Conservation (phyloP, 805 yeast genomes). For the Schizosaccharomyces cryophilus region DNA sequence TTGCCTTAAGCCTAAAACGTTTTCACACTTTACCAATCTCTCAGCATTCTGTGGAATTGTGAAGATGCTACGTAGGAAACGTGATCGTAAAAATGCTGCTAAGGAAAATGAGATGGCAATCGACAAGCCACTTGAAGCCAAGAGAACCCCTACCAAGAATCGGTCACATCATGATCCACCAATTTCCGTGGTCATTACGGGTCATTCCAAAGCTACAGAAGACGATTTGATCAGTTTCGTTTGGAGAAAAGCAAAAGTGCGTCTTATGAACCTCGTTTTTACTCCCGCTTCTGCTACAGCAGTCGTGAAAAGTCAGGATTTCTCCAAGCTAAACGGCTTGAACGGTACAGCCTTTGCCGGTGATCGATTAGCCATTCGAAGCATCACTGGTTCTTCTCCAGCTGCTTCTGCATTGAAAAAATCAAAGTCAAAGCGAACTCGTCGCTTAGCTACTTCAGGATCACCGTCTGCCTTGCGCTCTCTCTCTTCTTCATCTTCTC, state of each 20-base stretch:
- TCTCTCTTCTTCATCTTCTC: not conserved
- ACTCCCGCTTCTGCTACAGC: not conserved
- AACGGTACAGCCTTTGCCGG: not conserved
- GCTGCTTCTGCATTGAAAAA: not conserved
- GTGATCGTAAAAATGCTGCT: not conserved
- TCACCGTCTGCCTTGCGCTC: not conserved
- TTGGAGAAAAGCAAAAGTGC: slow-evolving; percentile 1
- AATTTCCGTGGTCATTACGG: not conserved
- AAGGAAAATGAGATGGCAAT: not conserved
- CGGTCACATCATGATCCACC: not conserved
- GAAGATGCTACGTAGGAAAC: not conserved
- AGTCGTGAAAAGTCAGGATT: not conserved
- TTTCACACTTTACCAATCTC: not conserved
- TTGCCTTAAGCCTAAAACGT: no score
- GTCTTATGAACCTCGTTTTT: not conserved
- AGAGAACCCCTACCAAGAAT: not conserved
- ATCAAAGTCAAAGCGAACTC: not conserved
- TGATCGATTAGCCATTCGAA: not conserved
- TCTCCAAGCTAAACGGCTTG: not conserved
- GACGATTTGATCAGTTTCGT: not conserved
- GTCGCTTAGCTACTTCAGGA: not conserved
- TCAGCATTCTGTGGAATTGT: not conserved
- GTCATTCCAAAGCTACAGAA: not conserved
- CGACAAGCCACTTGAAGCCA: not conserved
- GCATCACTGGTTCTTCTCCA: not conserved